phyloP scores from a whole-genome alignment of 2,329 filamentous ascomycete species.

The Colletotrichum magnum region DNA sequence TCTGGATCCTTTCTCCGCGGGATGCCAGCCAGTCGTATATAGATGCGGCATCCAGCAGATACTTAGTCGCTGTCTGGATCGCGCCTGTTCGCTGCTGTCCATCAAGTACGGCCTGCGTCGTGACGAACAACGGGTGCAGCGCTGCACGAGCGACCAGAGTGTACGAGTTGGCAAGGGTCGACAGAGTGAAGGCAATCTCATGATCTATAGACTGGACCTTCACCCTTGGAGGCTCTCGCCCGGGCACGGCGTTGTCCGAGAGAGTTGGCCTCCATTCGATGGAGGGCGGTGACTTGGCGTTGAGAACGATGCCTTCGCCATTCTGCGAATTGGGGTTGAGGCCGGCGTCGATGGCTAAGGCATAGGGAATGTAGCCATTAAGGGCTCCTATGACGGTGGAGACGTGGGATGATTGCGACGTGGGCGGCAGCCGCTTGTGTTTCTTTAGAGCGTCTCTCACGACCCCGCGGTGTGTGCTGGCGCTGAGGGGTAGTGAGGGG shows the following conservation, averaged over 20 bases:
- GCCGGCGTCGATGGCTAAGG: slow-evolving; percentile 82
- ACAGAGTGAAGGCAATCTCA: slow-evolving; percentile 85
- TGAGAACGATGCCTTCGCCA: slow-evolving; percentile 76
- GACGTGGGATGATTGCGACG: slow-evolving; percentile 79
- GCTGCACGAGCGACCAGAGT: slow-evolving; percentile 79
- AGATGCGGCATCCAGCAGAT: slow-evolving; percentile 83
- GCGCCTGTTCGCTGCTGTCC: slow-evolving; percentile 77
- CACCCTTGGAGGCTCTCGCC: slow-evolving; percentile 75
- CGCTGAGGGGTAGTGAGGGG: slow-evolving; percentile 86
- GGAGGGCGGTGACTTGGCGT: slow-evolving; percentile 71
- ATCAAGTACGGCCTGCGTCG: slow-evolving; percentile 71
- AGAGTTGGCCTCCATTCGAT: slow-evolving; percentile 91
- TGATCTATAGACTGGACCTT: slow-evolving; percentile 83
- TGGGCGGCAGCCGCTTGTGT: slow-evolving; percentile 86
- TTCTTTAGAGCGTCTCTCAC: slow-evolving; percentile 88
- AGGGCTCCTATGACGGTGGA: slow-evolving; percentile 77
- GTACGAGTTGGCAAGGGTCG: slow-evolving; percentile 82
- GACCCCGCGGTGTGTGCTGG: slow-evolving; percentile 87
- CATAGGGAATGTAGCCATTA: slow-evolving; percentile 85
- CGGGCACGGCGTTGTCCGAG: slow-evolving; percentile 73
- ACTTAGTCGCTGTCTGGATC: slow-evolving; percentile 81
- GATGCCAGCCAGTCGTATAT: slow-evolving; percentile 81
- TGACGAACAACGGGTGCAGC: slow-evolving; percentile 81
- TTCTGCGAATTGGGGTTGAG: slow-evolving; percentile 67
- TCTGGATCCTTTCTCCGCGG: slow-evolving; percentile 62